Evolutionary conservation across 2,329 filamentous ascomycete genomes (phyloP), one percentile per base, ranked within the genome.

Genomic region (Penicillium sp.): DNA sequence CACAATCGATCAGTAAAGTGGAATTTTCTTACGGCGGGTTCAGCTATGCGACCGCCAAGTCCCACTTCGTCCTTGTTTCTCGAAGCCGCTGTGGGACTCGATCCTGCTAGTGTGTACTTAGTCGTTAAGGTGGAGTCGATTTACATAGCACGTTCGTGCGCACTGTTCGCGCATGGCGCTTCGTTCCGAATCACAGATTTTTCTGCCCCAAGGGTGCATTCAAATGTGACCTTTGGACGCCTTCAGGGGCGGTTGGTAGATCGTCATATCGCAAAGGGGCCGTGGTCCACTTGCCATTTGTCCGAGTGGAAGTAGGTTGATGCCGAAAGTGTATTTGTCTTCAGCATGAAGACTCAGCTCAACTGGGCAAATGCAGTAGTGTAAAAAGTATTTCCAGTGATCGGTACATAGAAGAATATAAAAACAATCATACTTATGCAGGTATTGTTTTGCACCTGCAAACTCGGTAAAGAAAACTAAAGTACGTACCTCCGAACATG

Each of bases 221-320:
- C n/a, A n/a, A n/a, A 22, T 22, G 20, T 22, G 20, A 2, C 20
- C n/a, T 16, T 16, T 35, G 24, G 4, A 41, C 31, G 18, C 31
- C 27, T 16, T 31, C 11, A 35, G 28, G 36, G 20, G 20, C 35
- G 22, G 20, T 20, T 38, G 28, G 53, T 22, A 24, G 46, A 45
- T 48, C 51, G 18, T 54, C 42, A 50, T 54, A 31, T 54, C 48
- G 42, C 45, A 22, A 20, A 20, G 22, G 16, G 14, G 16, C 16
- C 30, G 38, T 36, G 40, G 16, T 40, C 54, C 39, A 51, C 43
- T 43, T 44, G 11, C 43, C 39, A 51, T 38, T 43, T 44, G 11
- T 39, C 39, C 10, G 31, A 43, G 24, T n/a, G 22, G 46, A 24
- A 49, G 28, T 30, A 39, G 31, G 41, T 28, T 22, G n/a, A 40